Evolutionary conservation across 352 stramenopile genomes (phyloP).

Genomic region (Hyaloperonospora brassicae): DNA sequence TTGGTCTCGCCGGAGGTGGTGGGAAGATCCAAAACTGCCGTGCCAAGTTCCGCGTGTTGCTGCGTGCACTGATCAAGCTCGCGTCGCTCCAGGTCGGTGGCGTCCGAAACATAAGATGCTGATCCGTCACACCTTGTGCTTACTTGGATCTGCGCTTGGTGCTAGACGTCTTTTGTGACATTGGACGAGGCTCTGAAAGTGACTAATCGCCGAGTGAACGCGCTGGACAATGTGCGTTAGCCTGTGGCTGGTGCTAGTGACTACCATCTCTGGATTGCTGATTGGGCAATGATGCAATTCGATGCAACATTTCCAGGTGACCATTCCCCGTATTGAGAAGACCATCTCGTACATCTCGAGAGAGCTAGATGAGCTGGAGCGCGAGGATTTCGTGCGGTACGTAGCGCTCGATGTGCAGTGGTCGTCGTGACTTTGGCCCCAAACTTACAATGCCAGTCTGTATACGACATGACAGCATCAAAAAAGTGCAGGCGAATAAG

Average conservation of each 20-base stretch:
- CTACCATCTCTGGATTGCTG: not conserved
- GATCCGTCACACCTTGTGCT: constrained; percentile 16
- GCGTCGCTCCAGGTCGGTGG: constrained; percentile 66
- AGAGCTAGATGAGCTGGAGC: constrained; percentile 98
- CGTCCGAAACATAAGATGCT: not conserved
- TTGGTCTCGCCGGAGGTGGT: constrained; percentile 93
- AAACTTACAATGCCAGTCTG: no score
- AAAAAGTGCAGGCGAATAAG: constrained; percentile 98
- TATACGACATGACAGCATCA: constrained; percentile 67
- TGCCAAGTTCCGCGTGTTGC: constrained; percentile 80
- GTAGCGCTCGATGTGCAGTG: constrained; percentile 3
- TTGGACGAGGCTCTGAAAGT: constrained; percentile 98
- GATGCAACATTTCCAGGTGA: constrained; percentile 62
- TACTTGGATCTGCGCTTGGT: constrained; percentile 23
- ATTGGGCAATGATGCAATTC: not conserved
- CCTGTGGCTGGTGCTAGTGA: not conserved
- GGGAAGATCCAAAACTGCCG: constrained; percentile 95
- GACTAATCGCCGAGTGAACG: constrained; percentile 99
- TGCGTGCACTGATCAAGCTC: constrained; percentile 83
- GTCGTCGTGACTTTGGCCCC: no score
- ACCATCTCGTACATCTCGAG: constrained; percentile 96
- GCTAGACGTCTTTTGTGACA: constrained; percentile 97
- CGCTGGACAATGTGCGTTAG: constrained; percentile 92
- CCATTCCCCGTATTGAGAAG: constrained; percentile 96
- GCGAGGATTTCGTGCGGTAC: constrained; percentile 90